Conservation (phyloP, 805 yeast species). For the Myxozyma lipomycoides region DNA sequence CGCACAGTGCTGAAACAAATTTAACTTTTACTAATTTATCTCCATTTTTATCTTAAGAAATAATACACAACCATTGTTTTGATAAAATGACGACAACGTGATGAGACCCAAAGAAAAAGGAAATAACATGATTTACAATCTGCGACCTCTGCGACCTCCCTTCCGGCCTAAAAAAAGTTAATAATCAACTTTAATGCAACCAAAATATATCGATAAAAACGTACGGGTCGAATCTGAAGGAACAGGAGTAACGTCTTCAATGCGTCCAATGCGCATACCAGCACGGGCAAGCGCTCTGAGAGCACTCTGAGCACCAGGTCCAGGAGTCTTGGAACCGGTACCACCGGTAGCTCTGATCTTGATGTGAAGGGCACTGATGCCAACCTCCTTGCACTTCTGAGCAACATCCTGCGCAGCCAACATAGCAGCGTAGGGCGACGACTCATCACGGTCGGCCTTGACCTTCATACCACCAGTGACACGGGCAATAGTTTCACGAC, state of each 20-base stretch:
- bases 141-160: slow-evolving; percentile 99
- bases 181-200: too few species aligned
- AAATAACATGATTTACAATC: slow-evolving; percentile 57
- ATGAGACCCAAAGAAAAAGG: slow-evolving; percentile 4
- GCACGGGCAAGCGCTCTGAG: slow-evolving; percentile 98
- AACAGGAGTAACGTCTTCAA: slow-evolving; percentile 99
- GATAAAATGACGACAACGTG: too few species aligned
- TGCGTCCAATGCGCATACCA: slow-evolving; percentile 99
- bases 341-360: slow-evolving; percentile 99
- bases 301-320: slow-evolving; percentile 94
- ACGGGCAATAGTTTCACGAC: slow-evolving; percentile 99
- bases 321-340: slow-evolving; percentile 98
- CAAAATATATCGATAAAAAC: not conserved
- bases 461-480: slow-evolving; percentile 99
- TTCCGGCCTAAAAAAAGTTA: slow-evolving; percentile 45
- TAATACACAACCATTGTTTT: slow-evolving; percentile 8
- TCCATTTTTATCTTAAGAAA: slow-evolving; percentile 12
- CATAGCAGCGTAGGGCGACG: slow-evolving; percentile 99
- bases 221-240: slow-evolving; percentile 99
- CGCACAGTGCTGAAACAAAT: too few species aligned
- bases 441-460: slow-evolving; percentile 99
- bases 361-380: slow-evolving; percentile 98
- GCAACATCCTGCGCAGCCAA: slow-evolving; percentile 99
- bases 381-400: slow-evolving; percentile 97
- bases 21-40: not conserved